Evolutionary conservation across 2,329 filamentous ascomycete genomes (phyloP).

Genomic region (Fusarium pininemorale): DNA sequence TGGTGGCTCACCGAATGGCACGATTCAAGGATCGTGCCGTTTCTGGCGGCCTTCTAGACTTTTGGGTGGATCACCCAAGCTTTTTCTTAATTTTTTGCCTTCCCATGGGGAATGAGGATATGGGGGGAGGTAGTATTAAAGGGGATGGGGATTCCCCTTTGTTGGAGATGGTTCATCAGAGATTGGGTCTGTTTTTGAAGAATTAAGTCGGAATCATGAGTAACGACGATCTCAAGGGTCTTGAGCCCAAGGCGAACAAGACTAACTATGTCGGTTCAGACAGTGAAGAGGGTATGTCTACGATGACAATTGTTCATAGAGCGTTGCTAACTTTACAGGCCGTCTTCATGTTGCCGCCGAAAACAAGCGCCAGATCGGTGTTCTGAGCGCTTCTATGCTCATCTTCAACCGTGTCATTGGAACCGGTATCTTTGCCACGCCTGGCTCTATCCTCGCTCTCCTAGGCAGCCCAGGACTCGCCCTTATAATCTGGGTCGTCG

Average conservation of each 20-base stretch:
- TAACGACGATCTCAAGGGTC: constrained; percentile 26
- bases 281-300: constrained; percentile 34
- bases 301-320: not conserved
- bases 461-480: constrained; percentile 70
- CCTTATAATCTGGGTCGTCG: constrained; percentile 70
- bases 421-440: constrained; percentile 73
- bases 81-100: constrained; percentile 23
- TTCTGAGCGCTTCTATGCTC: constrained; percentile 64
- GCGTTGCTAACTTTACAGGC: constrained; percentile 26
- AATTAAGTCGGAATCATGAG: constrained; percentile 30
- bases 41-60: constrained; percentile 41
- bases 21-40: constrained; percentile 33
- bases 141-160: not conserved
- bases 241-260: constrained; percentile 23
- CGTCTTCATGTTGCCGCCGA: constrained; percentile 54
- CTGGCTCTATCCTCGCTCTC: constrained; percentile 64
- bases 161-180: not conserved
- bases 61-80: constrained; percentile 16
- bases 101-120: constrained; percentile 5
- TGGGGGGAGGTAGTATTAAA: constrained; percentile 24
- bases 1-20: constrained; percentile 26
- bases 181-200: not conserved
- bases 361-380: constrained; percentile 64
- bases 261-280: constrained; percentile 32
- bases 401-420: constrained; percentile 74